Evolutionary conservation across 768 basidiomycete species (phyloP).

Genomic region (Tulasnella sp.): DNA sequence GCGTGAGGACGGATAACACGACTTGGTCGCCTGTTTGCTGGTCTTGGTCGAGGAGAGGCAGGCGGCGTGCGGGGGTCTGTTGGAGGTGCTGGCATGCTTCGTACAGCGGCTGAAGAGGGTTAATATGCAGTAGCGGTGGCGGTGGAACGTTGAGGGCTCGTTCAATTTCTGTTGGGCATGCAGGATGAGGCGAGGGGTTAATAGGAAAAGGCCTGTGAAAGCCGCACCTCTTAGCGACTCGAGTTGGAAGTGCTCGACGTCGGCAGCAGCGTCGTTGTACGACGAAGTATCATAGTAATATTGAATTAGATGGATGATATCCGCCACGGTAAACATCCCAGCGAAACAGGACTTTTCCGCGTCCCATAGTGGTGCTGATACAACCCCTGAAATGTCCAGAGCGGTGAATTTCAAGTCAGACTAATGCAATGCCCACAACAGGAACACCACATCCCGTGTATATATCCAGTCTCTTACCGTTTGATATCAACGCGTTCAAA

Average conservation of each 20-base stretch:
- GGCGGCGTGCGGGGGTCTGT: slow-evolving; percentile 86
- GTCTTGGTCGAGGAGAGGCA: slow-evolving; percentile 89
- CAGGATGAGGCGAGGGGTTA: not conserved
- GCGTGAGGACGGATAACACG: slow-evolving; percentile 90
- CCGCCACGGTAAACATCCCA: slow-evolving; percentile 98
- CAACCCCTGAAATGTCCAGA: slow-evolving; percentile 53
- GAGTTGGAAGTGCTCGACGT: slow-evolving; percentile 86
- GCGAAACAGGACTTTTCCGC: slow-evolving; percentile 86
- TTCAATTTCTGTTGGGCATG: slow-evolving; percentile 64
- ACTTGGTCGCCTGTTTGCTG: slow-evolving; percentile 91
- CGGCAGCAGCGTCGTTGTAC: slow-evolving; percentile 72
- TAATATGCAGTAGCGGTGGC: slow-evolving; percentile 80
- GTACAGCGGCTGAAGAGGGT: slow-evolving; percentile 77
- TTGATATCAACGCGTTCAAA: slow-evolving; percentile 63
- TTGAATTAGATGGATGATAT: slow-evolving; percentile 98
- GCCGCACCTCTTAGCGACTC: slow-evolving; percentile 74
- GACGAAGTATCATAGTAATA: slow-evolving; percentile 85
- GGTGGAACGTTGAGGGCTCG: slow-evolving; percentile 81
- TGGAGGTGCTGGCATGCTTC: slow-evolving; percentile 86
- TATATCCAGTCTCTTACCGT: slow-evolving; percentile 30
- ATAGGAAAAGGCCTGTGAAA: not conserved
- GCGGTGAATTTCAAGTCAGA: not conserved
- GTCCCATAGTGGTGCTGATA: slow-evolving; percentile 97
- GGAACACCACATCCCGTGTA: not conserved
- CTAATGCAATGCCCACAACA: not conserved